Evolutionary conservation across 352 stramenopile genomes (phyloP).

Genomic region (Globisporangium emineosum): DNA sequence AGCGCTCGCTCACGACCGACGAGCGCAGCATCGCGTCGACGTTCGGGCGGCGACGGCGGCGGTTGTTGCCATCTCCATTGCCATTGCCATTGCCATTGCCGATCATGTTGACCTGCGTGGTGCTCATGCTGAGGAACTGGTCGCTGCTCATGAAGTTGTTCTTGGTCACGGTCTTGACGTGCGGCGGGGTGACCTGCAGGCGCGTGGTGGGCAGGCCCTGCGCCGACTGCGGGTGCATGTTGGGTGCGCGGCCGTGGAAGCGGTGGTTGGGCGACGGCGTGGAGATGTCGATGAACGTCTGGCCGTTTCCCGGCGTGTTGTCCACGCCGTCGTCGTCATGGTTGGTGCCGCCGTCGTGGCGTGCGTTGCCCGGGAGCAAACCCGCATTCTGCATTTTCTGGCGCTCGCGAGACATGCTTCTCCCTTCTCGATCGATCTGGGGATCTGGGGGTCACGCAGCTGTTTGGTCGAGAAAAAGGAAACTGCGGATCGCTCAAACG

Average conservation of each 20-base stretch:
- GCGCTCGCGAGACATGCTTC: conserved; percentile 33
- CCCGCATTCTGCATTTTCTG: conserved; percentile 41
- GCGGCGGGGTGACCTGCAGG: conserved; percentile 18
- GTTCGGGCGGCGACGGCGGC: conserved; percentile 45
- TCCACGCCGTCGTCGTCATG: conserved; percentile 27
- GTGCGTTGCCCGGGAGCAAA: conserved; percentile 18
- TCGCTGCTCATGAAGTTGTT: conserved; percentile 63
- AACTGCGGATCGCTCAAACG: background rate
- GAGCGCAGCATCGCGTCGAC: conserved; percentile 69
- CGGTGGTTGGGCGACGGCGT: conserved; percentile 49
- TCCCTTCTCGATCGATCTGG: background rate
- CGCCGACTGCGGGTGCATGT: conserved; percentile 14
- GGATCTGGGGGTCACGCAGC: background rate
- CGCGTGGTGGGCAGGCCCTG: conserved; percentile 14
- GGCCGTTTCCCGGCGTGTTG: conserved; percentile 47
- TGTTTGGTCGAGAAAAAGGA: background rate
- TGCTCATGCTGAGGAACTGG: conserved; percentile 45
- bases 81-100: conserved; percentile 19
- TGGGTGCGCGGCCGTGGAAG: conserved; percentile 1
- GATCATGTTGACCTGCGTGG: conserved; percentile 32
- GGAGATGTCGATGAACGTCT: conserved; percentile 68
- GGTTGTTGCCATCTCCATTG: conserved; percentile 26
- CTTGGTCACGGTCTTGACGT: conserved; percentile 29
- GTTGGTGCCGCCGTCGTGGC: background rate
- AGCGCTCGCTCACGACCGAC: conserved; percentile 49